phyloP scores from a whole-genome alignment of 495 filamentous ascomycete genomes.

The Podospora pseudocomata region DNA sequence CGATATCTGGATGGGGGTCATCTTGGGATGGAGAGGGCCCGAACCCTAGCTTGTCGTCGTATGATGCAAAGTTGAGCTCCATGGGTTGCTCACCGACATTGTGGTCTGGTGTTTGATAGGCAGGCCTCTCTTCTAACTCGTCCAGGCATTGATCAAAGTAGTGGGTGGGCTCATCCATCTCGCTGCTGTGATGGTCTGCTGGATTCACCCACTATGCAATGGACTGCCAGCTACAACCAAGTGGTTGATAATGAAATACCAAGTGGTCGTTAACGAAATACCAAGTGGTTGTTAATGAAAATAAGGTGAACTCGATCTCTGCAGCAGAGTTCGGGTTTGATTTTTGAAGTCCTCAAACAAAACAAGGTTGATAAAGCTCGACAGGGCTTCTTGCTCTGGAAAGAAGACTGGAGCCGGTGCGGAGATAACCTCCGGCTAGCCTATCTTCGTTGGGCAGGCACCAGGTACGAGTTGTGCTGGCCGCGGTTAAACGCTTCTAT shows the following conservation, averaged over 20 bases:
- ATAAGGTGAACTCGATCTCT: too few species aligned
- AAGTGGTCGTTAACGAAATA: background rate
- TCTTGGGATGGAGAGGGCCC: constrained; percentile 8
- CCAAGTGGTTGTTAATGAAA: background rate
- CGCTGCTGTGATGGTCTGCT: constrained; percentile 3
- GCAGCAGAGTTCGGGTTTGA: background rate
- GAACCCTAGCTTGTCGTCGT: constrained; percentile 17
- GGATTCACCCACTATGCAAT: background rate
- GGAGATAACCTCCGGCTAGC: constrained; percentile 21
- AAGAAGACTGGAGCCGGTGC: constrained; percentile 5
- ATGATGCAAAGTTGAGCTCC: constrained; percentile 18
- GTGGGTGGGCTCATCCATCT: constrained; percentile 30
- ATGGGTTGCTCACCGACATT: constrained; percentile 13
- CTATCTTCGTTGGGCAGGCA: constrained; percentile 8
- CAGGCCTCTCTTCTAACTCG: constrained; percentile 24
- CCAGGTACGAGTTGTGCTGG: background rate
- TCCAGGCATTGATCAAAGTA: constrained; percentile 32
- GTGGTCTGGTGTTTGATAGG: constrained; percentile 25
- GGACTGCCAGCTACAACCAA: background rate
- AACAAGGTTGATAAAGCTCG: background rate
- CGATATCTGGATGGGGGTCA: constrained; percentile 5
- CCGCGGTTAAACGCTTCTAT: background rate
- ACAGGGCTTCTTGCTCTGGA: too few species aligned
- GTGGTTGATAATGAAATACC: background rate
- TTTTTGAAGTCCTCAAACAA: background rate